Evolutionary conservation across 2,329 filamentous ascomycete genomes (phyloP).

Genomic region (Beauveria scarabaeidicola): DNA sequence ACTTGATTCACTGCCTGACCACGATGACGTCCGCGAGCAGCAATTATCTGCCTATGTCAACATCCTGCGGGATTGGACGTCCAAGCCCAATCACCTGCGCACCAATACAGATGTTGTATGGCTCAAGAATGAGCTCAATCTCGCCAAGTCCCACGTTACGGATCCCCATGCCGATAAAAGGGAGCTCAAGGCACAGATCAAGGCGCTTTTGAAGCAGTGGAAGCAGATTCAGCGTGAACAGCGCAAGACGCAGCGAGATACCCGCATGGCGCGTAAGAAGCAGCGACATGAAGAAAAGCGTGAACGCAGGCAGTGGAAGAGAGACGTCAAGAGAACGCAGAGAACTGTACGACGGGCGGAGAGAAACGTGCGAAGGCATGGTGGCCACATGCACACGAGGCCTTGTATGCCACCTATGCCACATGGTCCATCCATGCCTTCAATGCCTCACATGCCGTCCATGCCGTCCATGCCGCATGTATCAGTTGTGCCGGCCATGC

Average conservation of each 20-base stretch:
- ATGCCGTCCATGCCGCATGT: background rate
- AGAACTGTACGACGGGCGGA: conserved; percentile 23
- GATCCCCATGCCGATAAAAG: conserved; percentile 18
- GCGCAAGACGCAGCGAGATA: conserved; percentile 22
- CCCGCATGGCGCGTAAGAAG: conserved; percentile 22
- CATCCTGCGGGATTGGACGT: conserved; percentile 40
- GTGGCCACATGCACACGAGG: background rate
- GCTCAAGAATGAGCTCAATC: conserved; percentile 36
- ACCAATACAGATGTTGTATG: conserved; percentile 36
- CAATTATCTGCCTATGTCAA: conserved; percentile 40
- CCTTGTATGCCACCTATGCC: conserved; percentile 6
- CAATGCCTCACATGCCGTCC: background rate
- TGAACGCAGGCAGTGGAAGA: conserved; percentile 19
- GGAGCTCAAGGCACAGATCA: conserved; percentile 35
- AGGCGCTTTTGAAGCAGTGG: conserved; percentile 35
- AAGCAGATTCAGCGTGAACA: conserved; percentile 26
- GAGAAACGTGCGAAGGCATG: conserved; percentile 22
- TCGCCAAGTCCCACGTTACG: conserved; percentile 20
- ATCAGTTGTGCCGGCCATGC: conserved; percentile 2
- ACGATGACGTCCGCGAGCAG: conserved; percentile 38
- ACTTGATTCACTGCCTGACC: conserved; percentile 45
- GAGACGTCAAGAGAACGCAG: conserved; percentile 23
- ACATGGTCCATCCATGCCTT: background rate
- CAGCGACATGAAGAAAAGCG: conserved; percentile 24
- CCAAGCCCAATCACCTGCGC: conserved; percentile 39